Evolutionary conservation across 805 yeast genomes (phyloP), one percentile per base, ranked within the genome.

Genomic region (Tetrapisispora fleetii): DNA sequence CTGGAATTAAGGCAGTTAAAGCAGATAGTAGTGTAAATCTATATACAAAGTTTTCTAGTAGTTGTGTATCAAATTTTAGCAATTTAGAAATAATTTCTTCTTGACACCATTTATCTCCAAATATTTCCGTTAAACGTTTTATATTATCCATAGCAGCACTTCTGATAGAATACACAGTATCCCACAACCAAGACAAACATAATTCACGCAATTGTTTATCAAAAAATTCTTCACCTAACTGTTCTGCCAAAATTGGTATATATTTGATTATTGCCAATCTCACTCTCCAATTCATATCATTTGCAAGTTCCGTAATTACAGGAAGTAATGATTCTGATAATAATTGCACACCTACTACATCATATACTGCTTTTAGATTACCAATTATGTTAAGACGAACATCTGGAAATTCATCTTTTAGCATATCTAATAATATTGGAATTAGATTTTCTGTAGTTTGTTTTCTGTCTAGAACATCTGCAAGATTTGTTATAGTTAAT

Each of bases 141-240:
- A 93, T 72, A 66, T 91, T 93, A 48, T 74, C 71, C 32, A 93
- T 95, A 1, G 98, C 98, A 9, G 99, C 99, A 56, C 87, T 95
- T 68, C 99, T 81, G 53, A 93, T 91, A 6, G 98, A 91, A 69
- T 80, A 95, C 37, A 93, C 99, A 4, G 91, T 85, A 70, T 93
- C 99, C 96, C 97, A 90, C 55, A 93, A 74, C 98, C 99, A 93
- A 17, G 90, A 85, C 78, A 93, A 78, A 60, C 96, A 95, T 58
- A 93, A 74, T 43, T 85, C 82, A 54, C 95, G 89, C 56, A 95
- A 74, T 59, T 90, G 95, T 63, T 87, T 85, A 66, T 93, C 93
- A 69, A 93, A 93, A 62, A 91, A 89, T 33, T 87, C 81, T 47
- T 85, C 90, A 28, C 99, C 99, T 51, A 93, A 75, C 69, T 95